A percentile compares a stretch with the other conserved stretches of the same genome.
phyloP scores from a whole-genome alignment of 164 flowering plant genomes.

The Pachysandra terminalis region DNA sequence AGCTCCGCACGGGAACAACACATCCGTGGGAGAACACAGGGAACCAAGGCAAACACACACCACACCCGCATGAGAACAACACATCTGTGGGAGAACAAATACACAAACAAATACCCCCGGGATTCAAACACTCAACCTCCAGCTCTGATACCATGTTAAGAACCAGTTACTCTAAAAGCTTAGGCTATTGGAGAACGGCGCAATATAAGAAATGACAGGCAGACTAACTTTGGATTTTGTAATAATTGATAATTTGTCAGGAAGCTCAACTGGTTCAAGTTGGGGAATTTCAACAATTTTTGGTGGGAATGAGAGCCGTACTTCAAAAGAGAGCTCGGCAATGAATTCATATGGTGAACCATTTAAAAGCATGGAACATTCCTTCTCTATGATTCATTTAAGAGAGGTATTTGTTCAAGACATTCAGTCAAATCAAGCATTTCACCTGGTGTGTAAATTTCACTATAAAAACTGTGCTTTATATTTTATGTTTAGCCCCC shows the following conservation, averaged over 20 bases:
- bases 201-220: too few species aligned
- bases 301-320: conserved; percentile 53
- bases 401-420: conserved; percentile 59
- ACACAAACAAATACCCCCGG: too few species aligned
- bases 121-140: too few species aligned
- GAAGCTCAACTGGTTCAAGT: conserved; percentile 35
- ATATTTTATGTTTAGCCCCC: conserved; percentile 59
- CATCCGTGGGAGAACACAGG: too few species aligned
- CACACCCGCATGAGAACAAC: too few species aligned
- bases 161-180: too few species aligned
- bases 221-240: too few species aligned
- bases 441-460: not conserved
- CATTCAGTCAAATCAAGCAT: not conserved
- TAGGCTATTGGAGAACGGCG: too few species aligned
- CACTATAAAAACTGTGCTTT: not conserved
- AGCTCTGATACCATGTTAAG: too few species aligned
- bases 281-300: conserved; percentile 96
- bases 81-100: too few species aligned
- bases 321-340: conserved; percentile 40
- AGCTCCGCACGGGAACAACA: too few species aligned
- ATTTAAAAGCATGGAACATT: conserved; percentile 43
- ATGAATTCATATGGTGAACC: conserved; percentile 52
- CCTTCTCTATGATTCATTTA: conserved; percentile 65
- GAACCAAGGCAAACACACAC: too few species aligned
- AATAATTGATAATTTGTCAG: conserved; percentile 41